Evolutionary conservation across 768 basidiomycete genomes (phyloP).

Genomic region (Ephemerocybe angulata): DNA sequence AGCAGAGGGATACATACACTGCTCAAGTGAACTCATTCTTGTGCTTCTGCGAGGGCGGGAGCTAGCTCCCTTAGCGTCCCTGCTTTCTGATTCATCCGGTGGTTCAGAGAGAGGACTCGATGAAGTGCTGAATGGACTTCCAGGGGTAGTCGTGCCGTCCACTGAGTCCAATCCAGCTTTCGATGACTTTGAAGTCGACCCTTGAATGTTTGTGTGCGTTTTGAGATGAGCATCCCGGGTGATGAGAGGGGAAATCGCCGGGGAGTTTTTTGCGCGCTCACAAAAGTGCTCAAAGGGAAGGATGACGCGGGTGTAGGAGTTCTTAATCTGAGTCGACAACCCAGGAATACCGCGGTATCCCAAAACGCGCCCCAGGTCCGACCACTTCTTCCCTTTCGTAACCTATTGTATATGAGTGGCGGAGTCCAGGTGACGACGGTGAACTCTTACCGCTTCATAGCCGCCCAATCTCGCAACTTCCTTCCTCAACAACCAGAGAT

Average conservation of each 20-base stretch:
- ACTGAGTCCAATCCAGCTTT: slow-evolving; percentile 37
- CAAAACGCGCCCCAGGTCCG: slow-evolving; percentile 74
- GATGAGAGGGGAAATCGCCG: slow-evolving; percentile 41
- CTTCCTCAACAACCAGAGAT: slow-evolving; percentile 90
- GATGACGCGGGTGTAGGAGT: slow-evolving; percentile 86
- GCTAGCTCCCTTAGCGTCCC: slow-evolving; percentile 46
- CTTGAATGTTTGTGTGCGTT: slow-evolving; percentile 50
- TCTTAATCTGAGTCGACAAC: slow-evolving; percentile 83
- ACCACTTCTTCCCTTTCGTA: slow-evolving; percentile 82
- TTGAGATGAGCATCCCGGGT: slow-evolving; percentile 47
- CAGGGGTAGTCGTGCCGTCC: slow-evolving; percentile 57
- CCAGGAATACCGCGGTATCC: slow-evolving; percentile 83
- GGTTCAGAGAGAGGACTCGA: slow-evolving; percentile 80
- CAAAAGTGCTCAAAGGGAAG: slow-evolving; percentile 95
- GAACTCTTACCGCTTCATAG: slow-evolving; percentile 65
- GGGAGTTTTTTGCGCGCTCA: slow-evolving; percentile 66
- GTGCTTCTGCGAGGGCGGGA: slow-evolving; percentile 49
- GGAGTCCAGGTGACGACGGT: slow-evolving; percentile 13
- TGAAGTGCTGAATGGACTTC: slow-evolving; percentile 71
- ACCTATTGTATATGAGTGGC: slow-evolving; percentile 48
- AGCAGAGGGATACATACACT: slow-evolving; percentile 30
- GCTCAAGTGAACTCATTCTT: slow-evolving; percentile 52
- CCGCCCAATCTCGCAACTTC: slow-evolving; percentile 90
- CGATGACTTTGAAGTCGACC: slow-evolving; percentile 30
- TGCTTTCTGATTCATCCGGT: slow-evolving; percentile 69